A percentile compares a stretch with the other conserved stretches of the same genome.
Conservation (phyloP, 176 grass and related monocot genomes). For the Ananas comosus region DNA sequence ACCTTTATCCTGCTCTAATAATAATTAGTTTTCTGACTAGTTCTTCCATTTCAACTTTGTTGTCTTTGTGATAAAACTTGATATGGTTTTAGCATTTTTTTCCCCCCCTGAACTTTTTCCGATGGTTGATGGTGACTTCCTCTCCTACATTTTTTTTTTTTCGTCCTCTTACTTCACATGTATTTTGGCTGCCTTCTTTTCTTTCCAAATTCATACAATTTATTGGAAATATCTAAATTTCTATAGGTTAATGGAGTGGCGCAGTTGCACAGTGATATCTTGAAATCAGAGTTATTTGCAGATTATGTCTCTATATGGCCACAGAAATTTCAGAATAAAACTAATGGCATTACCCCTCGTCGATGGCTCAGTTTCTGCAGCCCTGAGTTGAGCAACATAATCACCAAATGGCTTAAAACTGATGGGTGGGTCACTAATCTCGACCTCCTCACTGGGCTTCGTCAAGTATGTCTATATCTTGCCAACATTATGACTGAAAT, state of each 20-base stretch:
- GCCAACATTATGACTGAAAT: conserved; percentile 4
- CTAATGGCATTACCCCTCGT: conserved; percentile 71
- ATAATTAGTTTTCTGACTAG: too few relatives aligned
- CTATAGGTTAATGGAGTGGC: conserved; percentile 80
- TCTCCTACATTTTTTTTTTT: neutral
- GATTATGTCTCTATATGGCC: conserved; percentile 65
- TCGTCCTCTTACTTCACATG: neutral
- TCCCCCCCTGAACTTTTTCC: neutral
- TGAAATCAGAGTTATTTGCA: conserved; percentile 64
- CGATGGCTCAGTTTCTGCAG: conserved; percentile 71
- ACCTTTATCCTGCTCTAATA: too few relatives aligned
- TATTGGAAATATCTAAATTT: conserved; percentile 12
- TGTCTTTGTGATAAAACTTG: neutral
- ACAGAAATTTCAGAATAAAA: conserved; percentile 74
- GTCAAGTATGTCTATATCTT: conserved; percentile 37
- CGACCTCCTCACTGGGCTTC: conserved; percentile 63
- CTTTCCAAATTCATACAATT: neutral
- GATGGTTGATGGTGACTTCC: neutral
- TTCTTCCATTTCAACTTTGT: too few relatives aligned
- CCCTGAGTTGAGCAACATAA: conserved; percentile 60
- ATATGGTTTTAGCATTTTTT: neutral
- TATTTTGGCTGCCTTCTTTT: neutral
- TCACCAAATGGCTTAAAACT: conserved; percentile 62
- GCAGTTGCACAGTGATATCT: conserved; percentile 69
- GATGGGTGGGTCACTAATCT: conserved; percentile 64